Percentiles rank a stretch among this genome's conserved stretches.
Conservation (phyloP, 352 stramenopile species). For the Phytophthora palmivora region DNA sequence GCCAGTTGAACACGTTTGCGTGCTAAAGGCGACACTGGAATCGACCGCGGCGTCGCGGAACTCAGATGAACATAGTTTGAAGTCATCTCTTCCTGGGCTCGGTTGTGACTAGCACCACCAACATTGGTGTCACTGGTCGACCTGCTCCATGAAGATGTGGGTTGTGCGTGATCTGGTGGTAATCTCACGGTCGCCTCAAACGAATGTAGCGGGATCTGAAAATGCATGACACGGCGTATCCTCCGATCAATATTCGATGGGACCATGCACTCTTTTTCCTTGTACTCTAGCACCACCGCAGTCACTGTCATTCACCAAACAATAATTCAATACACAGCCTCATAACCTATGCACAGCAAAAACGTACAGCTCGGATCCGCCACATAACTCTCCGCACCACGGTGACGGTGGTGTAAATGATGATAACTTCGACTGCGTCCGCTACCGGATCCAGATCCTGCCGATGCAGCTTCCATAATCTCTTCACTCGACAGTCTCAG, state of each 20-base stretch:
- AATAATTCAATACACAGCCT: constrained; percentile 4
- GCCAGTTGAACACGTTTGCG: constrained; percentile 77
- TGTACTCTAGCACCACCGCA: constrained; percentile 87
- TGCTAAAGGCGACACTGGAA: constrained; percentile 78
- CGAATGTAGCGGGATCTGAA: constrained; percentile 82
- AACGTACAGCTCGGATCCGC: constrained; percentile 72
- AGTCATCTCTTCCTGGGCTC: constrained; percentile 43
- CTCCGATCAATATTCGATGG: constrained; percentile 83
- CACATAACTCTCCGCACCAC: constrained; percentile 58
- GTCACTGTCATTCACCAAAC: constrained; percentile 53
- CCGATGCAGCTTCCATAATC: constrained; percentile 41
- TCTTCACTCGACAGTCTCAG: constrained; percentile 52
- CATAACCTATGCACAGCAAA: constrained; percentile 13
- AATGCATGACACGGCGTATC: constrained; percentile 91
- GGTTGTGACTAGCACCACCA: constrained; percentile 20
- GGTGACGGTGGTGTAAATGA: constrained; percentile 35
- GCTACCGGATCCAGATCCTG: constrained; percentile 24
- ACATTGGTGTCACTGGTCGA: constrained; percentile 23
- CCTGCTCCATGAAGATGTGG: constrained; percentile 20
- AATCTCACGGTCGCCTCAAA: constrained; percentile 88
- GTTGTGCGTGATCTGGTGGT: constrained; percentile 43
- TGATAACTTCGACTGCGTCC: constrained; percentile 41
- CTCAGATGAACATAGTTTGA: constrained; percentile 49
- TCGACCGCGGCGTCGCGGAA: constrained; percentile 81
- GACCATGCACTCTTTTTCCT: constrained; percentile 86